Base-by-base conservation (phyloP, 1,139 yeast genomes). In the Lipomyces yarrowii region DNA sequence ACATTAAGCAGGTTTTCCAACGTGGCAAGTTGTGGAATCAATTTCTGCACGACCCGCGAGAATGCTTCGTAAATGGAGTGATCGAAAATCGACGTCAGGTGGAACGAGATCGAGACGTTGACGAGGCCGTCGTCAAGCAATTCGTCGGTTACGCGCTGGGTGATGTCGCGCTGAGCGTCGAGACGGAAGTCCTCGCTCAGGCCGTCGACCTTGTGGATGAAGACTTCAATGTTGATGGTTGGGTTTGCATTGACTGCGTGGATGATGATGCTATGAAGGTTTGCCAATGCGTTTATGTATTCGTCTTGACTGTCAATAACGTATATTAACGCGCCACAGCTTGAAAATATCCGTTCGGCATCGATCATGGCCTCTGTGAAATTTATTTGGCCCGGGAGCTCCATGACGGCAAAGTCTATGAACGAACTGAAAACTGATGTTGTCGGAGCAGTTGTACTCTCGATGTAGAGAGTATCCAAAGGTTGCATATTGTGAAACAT, bases 401-500 rank as follows among this genome's bases (percentile, higher is more conserved):
- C 99, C 89, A 92, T 91, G n/a, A 94, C 94, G 15, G 93, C 89
- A 64, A 94, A 81, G 75, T 92, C 96, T 57, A 93, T 90, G 65
- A 94, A 82, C 8, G 97, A 90, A 39, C 80, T 79, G 73, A 81
- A 78, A 11, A 51, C 42, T 26, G 62, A 57, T 4, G 59, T 84
- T 15, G 96, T 90, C 0, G 98, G 98, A 72, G 88, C 89, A 3
- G 96, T 85, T 0, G 99, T 94, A 68, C 94, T 87, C 74, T 94
- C 99, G 62, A 94, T 81, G 74, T 93, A 94, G 57, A 93, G 77
- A 0, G 98, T 93, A 74, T 94, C 98, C 68, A 93, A 80, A 0
- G 99, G 98, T 75, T 91, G 97, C 97, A 96, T 91, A 75, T 91
- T 90, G 76, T 94, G 97, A 78, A 94, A 94, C 1, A 94, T 96